Conservation (phyloP, 78 protist species). For the Cavenderia fasciculata region DNA sequence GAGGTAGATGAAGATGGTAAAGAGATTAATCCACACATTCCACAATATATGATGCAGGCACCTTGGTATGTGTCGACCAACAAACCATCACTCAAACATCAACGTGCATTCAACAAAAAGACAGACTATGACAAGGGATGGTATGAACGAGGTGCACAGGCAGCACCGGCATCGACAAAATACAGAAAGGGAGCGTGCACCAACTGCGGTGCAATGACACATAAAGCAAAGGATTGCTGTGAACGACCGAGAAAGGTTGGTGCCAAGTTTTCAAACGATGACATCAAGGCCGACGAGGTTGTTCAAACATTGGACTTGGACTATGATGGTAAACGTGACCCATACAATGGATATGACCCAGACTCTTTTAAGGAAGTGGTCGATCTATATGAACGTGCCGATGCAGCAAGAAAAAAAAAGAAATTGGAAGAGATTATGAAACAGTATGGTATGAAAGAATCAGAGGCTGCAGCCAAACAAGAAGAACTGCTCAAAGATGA, state of each 20-base stretch:
- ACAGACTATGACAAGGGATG: slow-evolving; percentile 65
- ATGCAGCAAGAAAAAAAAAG: slow-evolving; percentile 52
- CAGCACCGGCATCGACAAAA: slow-evolving; percentile 84
- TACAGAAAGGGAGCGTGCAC: slow-evolving; percentile 98
- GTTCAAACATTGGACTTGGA: slow-evolving; percentile 28
- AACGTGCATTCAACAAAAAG: slow-evolving; percentile 34
- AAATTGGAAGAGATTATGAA: slow-evolving; percentile 52
- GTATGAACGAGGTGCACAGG: slow-evolving; percentile 75
- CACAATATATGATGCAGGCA: slow-evolving; percentile 88
- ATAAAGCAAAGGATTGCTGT: slow-evolving; percentile 89
- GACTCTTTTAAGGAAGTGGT: slow-evolving; percentile 43
- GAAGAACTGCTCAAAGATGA: slow-evolving; percentile 57
- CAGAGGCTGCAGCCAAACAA: slow-evolving; percentile 18
- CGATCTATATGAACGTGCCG: slow-evolving; percentile 57
- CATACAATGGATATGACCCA: slow-evolving; percentile 95
- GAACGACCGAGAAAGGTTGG: slow-evolving; percentile 95
- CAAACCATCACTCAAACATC: slow-evolving; percentile 90
- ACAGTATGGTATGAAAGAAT: slow-evolving; percentile 1
- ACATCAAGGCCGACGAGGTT: slow-evolving; percentile 91
- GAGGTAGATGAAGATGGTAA: slow-evolving; percentile 90
- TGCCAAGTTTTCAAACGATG: slow-evolving; percentile 86
- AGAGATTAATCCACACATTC: slow-evolving; percentile 88
- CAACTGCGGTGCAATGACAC: slow-evolving; percentile 99
- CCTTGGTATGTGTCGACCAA: slow-evolving; percentile 90
- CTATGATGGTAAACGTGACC: slow-evolving; percentile 91